Evolutionary conservation across 1,139 yeast genomes (phyloP).

Genomic region (Ogataea hybrid): DNA sequence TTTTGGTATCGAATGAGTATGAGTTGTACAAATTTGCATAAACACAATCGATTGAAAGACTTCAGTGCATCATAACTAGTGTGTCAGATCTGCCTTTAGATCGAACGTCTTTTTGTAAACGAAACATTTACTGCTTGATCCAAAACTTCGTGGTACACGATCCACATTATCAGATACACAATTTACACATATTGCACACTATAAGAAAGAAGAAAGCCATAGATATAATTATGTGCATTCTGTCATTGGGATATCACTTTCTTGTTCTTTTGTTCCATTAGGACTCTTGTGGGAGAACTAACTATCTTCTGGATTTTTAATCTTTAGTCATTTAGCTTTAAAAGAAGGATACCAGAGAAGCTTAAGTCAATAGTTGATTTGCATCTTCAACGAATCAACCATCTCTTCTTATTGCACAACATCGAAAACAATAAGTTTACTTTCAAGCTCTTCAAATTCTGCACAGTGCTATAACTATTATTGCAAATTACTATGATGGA

Average conservation of each 20-base stretch:
- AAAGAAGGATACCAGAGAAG: background rate
- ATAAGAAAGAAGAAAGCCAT: conserved; percentile 2
- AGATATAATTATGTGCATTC: background rate
- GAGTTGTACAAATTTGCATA: background rate
- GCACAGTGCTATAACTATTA: background rate
- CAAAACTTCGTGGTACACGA: conserved; percentile 1
- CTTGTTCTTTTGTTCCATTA: conserved; percentile 1
- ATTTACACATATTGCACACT: conserved; percentile 5
- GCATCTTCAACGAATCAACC: background rate
- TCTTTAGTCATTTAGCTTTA: background rate
- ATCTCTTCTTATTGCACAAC: background rate
- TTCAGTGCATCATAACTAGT: background rate
- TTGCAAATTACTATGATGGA: conserved; percentile 13
- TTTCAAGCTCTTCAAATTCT: background rate
- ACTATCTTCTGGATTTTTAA: background rate
- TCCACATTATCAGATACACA: conserved; percentile 3
- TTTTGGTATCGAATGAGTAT: no score
- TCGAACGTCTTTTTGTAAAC: background rate
- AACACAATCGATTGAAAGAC: background rate
- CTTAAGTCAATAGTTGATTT: background rate
- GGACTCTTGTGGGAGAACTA: conserved; percentile 6
- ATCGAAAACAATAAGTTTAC: background rate
- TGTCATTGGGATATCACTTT: background rate
- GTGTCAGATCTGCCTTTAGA: conserved; percentile 5
- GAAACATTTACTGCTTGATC: background rate